Conservation (phyloP, 139 green algal species). For the Volvox africanus region DNA sequence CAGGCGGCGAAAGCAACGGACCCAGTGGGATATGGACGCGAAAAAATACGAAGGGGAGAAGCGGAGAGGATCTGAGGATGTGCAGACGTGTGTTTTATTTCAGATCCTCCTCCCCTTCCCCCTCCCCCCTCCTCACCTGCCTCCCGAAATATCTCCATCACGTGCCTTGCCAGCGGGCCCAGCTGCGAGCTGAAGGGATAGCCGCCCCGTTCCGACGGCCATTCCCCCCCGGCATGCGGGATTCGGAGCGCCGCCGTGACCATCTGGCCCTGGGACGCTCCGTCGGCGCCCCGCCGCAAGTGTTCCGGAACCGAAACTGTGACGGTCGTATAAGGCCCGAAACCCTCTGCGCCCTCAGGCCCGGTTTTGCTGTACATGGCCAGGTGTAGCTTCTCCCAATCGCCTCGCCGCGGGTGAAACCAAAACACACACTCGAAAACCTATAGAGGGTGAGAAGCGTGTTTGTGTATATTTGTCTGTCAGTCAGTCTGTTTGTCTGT, state of each 20-base stretch:
- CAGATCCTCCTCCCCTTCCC: no score
- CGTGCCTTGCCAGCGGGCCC: constrained; percentile 4
- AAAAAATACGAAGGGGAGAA: no score
- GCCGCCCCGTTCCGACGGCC: constrained; percentile 8
- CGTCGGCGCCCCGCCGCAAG: neutral
- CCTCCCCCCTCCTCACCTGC: neutral
- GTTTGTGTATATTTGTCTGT: no score
- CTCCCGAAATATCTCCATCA: constrained; percentile 15
- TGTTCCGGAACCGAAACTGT: neutral
- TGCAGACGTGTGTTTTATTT: no score
- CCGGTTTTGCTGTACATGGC: neutral
- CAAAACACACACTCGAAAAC: constrained; percentile 38
- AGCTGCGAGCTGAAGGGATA: constrained; percentile 12
- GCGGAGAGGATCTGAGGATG: no score
- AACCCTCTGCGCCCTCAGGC: neutral
- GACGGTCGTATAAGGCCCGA: constrained; percentile 2
- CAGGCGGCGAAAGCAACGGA: no score
- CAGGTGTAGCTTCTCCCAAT: constrained; percentile 22
- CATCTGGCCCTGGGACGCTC: neutral
- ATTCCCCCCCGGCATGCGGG: constrained; percentile 12
- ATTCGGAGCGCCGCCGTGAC: neutral
- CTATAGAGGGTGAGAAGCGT: neutral
- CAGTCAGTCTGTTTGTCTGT: no score
- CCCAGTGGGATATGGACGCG: no score
- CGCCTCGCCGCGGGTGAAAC: neutral